A percentile compares a stretch with the other conserved stretches of the same genome.
Evolutionary conservation across 2,329 filamentous ascomycete species (phyloP).

Genomic region (Erysiphe pisi): DNA sequence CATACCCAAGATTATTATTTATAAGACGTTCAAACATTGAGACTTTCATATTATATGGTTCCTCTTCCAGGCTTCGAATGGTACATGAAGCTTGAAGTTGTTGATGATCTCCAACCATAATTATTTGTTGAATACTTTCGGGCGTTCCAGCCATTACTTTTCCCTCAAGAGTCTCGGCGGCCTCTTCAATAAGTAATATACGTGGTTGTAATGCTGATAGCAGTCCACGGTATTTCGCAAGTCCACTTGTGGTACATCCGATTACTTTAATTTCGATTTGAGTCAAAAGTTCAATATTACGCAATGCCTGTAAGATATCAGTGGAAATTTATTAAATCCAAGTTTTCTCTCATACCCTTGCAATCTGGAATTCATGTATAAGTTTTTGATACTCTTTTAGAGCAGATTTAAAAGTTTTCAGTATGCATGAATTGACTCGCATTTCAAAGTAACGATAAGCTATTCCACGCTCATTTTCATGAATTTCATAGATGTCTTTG

Average conservation of each 20-base stretch:
- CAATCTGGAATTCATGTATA: slow-evolving; percentile 31
- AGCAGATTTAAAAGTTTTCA: slow-evolving; percentile 30
- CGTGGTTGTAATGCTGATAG: slow-evolving; percentile 50
- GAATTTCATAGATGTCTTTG: slow-evolving; percentile 34
- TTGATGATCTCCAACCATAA: slow-evolving; percentile 59
- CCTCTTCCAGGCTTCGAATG: slow-evolving; percentile 44
- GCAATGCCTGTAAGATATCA: slow-evolving; percentile 31
- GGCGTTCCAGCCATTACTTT: slow-evolving; percentile 51
- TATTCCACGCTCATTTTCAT: slow-evolving; percentile 32
- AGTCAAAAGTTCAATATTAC: slow-evolving; percentile 43
- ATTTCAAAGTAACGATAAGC: slow-evolving; percentile 36
- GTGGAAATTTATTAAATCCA: background rate
- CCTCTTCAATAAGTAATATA: slow-evolving; percentile 58
- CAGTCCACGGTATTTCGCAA: slow-evolving; percentile 57
- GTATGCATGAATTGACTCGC: slow-evolving; percentile 32
- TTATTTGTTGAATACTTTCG: slow-evolving; percentile 52
- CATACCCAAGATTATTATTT: slow-evolving; percentile 46
- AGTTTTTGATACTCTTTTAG: slow-evolving; percentile 32
- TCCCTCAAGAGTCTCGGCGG: slow-evolving; percentile 48
- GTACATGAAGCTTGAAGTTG: slow-evolving; percentile 54
- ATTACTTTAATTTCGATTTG: slow-evolving; percentile 45
- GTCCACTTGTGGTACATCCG: slow-evolving; percentile 51
- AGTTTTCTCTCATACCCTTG: slow-evolving; percentile 31
- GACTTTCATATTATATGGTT: slow-evolving; percentile 50
- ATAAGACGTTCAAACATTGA: slow-evolving; percentile 61